These are phyloP conservation scores for Rhodosporidiobolus sp. DNA, from an alignment of 768 basidiomycete species.

Conservation along the genomic window DNA sequence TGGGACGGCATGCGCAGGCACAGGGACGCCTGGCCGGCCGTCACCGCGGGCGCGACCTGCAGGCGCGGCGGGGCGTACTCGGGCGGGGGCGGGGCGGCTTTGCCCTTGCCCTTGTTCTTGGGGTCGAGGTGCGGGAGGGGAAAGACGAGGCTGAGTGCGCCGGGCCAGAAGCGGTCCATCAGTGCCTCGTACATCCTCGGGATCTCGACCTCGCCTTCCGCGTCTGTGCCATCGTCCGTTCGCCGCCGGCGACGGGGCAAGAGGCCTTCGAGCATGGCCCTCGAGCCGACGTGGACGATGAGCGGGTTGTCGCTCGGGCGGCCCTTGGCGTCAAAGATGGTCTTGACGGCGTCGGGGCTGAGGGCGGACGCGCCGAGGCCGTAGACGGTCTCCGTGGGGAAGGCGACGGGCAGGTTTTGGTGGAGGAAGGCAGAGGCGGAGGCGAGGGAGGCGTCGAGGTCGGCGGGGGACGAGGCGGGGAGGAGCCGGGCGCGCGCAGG, in stretches of 20 bases:
- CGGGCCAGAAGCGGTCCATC: slow-evolving; percentile 89
- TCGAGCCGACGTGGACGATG: slow-evolving; percentile 90
- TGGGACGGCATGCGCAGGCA: slow-evolving; percentile 94
- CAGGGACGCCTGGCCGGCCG: slow-evolving; percentile 73
- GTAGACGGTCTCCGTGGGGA: slow-evolving; percentile 98
- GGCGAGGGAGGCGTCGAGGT: slow-evolving; percentile 15
- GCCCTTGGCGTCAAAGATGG: slow-evolving; percentile 84
- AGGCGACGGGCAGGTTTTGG: slow-evolving; percentile 58
- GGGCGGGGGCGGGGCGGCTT: too few species aligned
- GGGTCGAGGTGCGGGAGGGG: slow-evolving; percentile 50
- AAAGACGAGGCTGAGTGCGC: slow-evolving; percentile 86
- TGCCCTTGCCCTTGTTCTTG: background rate
- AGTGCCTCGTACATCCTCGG: slow-evolving; percentile 67
- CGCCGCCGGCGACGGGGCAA: slow-evolving; percentile 68
- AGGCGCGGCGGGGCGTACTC: slow-evolving; percentile 32
- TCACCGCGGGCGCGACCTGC: slow-evolving; percentile 69
- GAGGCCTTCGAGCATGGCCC: slow-evolving; percentile 71
- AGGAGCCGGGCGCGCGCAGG: slow-evolving; percentile 17
- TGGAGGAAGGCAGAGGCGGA: slow-evolving; percentile 28
- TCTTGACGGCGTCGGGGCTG: slow-evolving; percentile 57
- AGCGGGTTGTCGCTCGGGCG: slow-evolving; percentile 93
- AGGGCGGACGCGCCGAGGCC: slow-evolving; percentile 88
- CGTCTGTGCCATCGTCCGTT: background rate
- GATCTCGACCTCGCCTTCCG: slow-evolving; percentile 46
- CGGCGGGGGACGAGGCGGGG: background rate